Conservation (phyloP, 176 grass and related monocot species). For the Musa beccarii region DNA sequence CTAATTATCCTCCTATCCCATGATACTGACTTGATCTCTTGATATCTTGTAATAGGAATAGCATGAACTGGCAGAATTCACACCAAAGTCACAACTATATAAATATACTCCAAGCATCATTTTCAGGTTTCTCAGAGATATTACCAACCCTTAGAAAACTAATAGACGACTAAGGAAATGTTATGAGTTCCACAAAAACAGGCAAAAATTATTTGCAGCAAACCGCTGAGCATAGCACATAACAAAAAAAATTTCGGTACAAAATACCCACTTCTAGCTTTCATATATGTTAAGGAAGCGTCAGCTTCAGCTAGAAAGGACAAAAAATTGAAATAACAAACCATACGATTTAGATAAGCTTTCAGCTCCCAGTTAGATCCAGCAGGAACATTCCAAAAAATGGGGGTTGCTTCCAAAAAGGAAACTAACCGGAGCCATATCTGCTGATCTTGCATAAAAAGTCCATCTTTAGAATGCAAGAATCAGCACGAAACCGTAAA, state of each 20-base stretch:
- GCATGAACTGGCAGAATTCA: too few species aligned
- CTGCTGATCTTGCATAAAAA: not conserved
- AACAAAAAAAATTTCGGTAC: too few species aligned
- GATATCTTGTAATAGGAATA: too few species aligned
- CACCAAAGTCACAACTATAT: too few species aligned
- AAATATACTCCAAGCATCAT: too few species aligned
- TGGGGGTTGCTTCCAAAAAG: not conserved
- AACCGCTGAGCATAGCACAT: too few species aligned
- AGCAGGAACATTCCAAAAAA: not conserved
- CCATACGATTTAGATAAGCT: not conserved
- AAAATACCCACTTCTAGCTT: not conserved
- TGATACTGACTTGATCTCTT: too few species aligned
- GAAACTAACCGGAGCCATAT: not conserved
- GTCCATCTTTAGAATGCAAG: not conserved
- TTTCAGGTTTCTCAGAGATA: too few species aligned
- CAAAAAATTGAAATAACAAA: not conserved
- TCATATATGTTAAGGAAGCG: not conserved
- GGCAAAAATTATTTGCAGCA: not conserved
- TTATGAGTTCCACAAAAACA: too few species aligned
- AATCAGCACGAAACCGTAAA: not conserved
- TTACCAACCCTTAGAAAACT: too few species aligned
- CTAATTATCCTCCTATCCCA: too few species aligned
- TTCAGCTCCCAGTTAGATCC: not conserved
- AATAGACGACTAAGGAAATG: too few species aligned
- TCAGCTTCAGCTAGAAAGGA: not conserved